Conservation (phyloP, 768 basidiomycete species). For the Clitopilus passeckerianus region DNA sequence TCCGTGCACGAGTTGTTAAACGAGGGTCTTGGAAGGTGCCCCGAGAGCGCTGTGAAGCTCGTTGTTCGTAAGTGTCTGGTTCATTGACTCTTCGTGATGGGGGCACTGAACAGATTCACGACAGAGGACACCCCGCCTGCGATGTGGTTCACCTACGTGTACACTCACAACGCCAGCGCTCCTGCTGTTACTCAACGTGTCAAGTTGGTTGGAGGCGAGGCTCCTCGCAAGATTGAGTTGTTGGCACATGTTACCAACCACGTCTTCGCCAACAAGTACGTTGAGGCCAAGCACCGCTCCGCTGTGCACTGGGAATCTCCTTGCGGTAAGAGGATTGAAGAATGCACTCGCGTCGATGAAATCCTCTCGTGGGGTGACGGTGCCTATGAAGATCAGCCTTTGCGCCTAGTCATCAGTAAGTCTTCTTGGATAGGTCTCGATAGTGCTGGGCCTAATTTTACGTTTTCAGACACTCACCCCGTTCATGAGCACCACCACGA, state of each 20-base stretch:
- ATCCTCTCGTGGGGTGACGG: slow-evolving; percentile 26
- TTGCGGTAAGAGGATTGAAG: slow-evolving; percentile 28
- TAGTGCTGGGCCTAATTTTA: neutral
- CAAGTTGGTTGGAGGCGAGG: slow-evolving; percentile 26
- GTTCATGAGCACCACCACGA: slow-evolving; percentile 3
- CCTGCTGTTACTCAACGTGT: slow-evolving; percentile 36
- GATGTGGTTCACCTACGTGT: slow-evolving; percentile 41
- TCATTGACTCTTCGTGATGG: neutral
- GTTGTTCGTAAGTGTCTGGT: slow-evolving; percentile 33
- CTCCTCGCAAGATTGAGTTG: slow-evolving; percentile 23
- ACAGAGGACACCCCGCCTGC: slow-evolving; percentile 34
- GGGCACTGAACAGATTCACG: no score
- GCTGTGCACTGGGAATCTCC: slow-evolving; percentile 35
- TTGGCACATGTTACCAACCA: slow-evolving; percentile 45
- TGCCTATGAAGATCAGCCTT: slow-evolving; percentile 25
- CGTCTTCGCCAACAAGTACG: slow-evolving; percentile 36
- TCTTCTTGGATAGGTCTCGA: neutral
- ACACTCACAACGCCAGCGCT: slow-evolving; percentile 24
- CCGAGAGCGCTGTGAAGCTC: slow-evolving; percentile 39
- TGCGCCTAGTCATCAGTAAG: slow-evolving; percentile 32
- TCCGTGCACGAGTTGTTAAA: slow-evolving; percentile 28
- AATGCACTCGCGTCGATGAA: slow-evolving; percentile 18
- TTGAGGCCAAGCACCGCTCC: slow-evolving; percentile 25
- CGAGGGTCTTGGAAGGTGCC: slow-evolving; percentile 34
- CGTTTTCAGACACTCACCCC: slow-evolving; percentile 6